Conservation (phyloP, 2,329 filamentous ascomycete species). For the Epichloe coenophiala region DNA sequence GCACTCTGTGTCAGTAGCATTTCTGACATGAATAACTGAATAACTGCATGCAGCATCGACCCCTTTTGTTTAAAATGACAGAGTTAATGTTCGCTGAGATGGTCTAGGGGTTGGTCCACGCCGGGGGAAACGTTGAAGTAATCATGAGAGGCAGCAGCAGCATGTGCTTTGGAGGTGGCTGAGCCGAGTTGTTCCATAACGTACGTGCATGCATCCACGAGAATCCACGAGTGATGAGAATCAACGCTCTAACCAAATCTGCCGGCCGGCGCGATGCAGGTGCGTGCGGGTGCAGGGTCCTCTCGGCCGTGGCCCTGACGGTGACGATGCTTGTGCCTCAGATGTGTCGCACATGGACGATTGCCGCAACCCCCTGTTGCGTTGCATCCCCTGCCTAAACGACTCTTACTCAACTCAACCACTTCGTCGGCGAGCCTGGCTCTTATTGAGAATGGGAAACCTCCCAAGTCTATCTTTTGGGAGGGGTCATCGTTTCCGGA, state of each 20-base stretch:
- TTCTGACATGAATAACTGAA: no score
- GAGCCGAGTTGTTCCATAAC: not conserved
- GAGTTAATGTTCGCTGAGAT: no score
- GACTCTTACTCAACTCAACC: not conserved
- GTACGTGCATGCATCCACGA: no score
- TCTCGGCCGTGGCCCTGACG: conserved; percentile 5
- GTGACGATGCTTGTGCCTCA: conserved; percentile 24
- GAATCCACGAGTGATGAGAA: no score
- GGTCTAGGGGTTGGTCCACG: not conserved
- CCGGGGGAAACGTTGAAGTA: not conserved
- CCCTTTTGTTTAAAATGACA: no score
- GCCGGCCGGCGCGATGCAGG: not conserved
- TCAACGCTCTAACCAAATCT: not conserved
- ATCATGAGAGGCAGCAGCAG: not conserved
- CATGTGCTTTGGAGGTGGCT: not conserved
- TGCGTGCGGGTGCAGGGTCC: not conserved
- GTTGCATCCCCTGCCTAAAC: conserved; percentile 6
- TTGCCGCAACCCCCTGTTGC: conserved; percentile 11
- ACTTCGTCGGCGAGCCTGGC: not conserved
- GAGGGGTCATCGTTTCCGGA: not conserved
- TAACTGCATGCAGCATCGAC: no score
- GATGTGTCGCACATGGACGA: conserved; percentile 33
- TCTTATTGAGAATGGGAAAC: not conserved
- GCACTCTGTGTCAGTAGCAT: no score
- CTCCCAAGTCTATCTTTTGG: not conserved